Conservation (phyloP, 2,329 filamentous ascomycete genomes). For the Hymenoscyphus scutula region DNA sequence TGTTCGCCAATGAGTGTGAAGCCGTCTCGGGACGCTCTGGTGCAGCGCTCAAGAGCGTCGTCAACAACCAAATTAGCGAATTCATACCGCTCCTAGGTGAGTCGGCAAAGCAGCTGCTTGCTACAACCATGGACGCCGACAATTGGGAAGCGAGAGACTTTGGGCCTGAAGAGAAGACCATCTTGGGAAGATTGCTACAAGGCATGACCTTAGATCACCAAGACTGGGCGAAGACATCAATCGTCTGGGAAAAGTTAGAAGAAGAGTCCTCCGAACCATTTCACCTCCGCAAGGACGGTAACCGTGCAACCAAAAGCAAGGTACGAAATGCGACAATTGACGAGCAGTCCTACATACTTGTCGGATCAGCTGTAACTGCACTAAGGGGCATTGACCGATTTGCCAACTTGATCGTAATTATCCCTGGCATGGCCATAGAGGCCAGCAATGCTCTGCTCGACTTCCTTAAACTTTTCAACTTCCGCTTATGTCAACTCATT, state of each 20-base stretch:
- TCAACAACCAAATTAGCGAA: background rate
- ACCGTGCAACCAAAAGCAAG: background rate
- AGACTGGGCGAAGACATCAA: background rate
- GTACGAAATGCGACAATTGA: background rate
- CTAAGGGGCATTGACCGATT: background rate
- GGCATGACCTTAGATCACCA: background rate
- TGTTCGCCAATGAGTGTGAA: slow-evolving; percentile 85
- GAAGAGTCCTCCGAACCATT: background rate
- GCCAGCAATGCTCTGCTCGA: background rate
- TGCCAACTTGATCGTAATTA: background rate
- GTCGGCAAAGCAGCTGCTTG: background rate
- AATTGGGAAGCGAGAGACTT: background rate
- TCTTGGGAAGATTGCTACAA: background rate
- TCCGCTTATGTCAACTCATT: background rate
- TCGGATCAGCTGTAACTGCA: background rate
- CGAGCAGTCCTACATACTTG: background rate
- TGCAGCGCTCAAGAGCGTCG: slow-evolving; percentile 66
- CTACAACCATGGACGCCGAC: background rate
- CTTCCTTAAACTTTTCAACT: background rate
- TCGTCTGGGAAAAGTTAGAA: background rate
- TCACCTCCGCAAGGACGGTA: background rate
- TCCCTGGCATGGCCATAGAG: background rate
- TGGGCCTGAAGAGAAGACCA: background rate
- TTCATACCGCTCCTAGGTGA: background rate
- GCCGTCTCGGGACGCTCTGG: slow-evolving; percentile 77